Evolutionary conservation across 805 yeast species (phyloP).

Genomic region (Kazachstania martiniae): DNA sequence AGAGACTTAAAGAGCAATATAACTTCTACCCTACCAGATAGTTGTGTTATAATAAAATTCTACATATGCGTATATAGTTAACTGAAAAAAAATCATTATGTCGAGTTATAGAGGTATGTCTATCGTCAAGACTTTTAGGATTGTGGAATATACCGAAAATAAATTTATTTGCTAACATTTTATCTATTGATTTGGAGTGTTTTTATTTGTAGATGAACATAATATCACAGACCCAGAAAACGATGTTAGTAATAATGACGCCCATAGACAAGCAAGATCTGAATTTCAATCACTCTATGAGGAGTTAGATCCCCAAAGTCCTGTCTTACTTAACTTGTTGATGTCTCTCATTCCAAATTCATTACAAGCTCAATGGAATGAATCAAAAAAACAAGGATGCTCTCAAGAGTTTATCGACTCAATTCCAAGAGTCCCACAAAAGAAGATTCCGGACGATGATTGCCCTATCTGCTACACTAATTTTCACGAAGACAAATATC

Average conservation of each 20-base stretch:
- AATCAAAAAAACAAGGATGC: slow-evolving; percentile 39
- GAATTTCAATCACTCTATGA: slow-evolving; percentile 14
- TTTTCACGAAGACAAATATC: slow-evolving; percentile 62
- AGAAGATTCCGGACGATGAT: slow-evolving; percentile 34
- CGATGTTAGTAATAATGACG: slow-evolving; percentile 5
- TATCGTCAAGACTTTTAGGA: too few relatives aligned
- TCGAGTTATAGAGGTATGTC: slow-evolving; percentile 28
- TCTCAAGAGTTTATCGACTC: slow-evolving; percentile 62
- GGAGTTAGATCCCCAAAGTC: slow-evolving; percentile 9
- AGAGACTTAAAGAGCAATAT: too few relatives aligned
- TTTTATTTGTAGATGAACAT: slow-evolving; percentile 29
- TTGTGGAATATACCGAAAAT: too few relatives aligned
- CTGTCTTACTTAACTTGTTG: slow-evolving; percentile 7
- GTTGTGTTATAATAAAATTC: too few relatives aligned
- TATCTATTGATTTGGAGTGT: too few relatives aligned
- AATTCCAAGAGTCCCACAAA: slow-evolving; percentile 55
- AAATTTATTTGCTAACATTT: too few relatives aligned
- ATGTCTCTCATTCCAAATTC: slow-evolving; percentile 14
- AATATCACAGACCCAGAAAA: too few relatives aligned
- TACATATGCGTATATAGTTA: too few relatives aligned
- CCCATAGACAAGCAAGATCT: slow-evolving; percentile 15
- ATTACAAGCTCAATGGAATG: slow-evolving; percentile 21
- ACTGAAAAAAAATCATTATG: slow-evolving; percentile 10
- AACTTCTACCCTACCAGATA: too few relatives aligned
- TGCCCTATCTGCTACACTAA: slow-evolving; percentile 81